Conservation (phyloP, 2,329 filamentous ascomycete species). For the Ilyonectria mors-panacis region DNA sequence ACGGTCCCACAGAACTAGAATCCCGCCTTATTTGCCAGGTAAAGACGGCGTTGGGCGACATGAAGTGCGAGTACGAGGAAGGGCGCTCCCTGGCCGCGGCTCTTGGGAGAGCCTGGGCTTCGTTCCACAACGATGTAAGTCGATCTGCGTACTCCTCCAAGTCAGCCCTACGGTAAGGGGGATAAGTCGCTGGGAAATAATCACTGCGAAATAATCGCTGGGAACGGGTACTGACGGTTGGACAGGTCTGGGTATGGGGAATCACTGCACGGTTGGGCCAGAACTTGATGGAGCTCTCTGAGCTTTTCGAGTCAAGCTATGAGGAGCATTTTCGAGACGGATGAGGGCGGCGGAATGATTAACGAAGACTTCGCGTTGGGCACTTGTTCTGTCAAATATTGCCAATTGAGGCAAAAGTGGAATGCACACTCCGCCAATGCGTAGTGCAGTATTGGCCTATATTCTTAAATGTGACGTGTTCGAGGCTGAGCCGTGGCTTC, state of each 20-base stretch:
- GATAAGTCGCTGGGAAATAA: too few species aligned
- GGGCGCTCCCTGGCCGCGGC: conserved; percentile 3
- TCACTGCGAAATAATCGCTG: too few species aligned
- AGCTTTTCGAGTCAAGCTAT: conserved; percentile 3
- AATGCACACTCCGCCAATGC: too few species aligned
- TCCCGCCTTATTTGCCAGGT: not conserved
- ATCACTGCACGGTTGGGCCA: conserved; percentile 1
- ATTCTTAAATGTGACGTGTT: not conserved
- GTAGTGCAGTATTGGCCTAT: too few species aligned
- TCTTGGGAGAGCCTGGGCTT: conserved; percentile 1
- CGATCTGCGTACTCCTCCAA: not conserved
- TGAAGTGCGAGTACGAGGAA: not conserved
- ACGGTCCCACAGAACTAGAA: not conserved
- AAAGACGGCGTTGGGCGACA: not conserved
- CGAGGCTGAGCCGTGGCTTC: too few species aligned
- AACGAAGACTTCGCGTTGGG: not conserved
- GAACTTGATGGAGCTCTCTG: not conserved
- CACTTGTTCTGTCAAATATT: too few species aligned
- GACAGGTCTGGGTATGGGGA: conserved; percentile 10
- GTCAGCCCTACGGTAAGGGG: not conserved
- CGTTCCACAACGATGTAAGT: conserved; percentile 8
- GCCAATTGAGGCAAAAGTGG: too few species aligned
- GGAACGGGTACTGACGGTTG: not conserved
- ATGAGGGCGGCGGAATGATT: not conserved
- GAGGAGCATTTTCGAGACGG: not conserved